Percentiles rank a stretch among this genome's conserved stretches.
These are phyloP conservation scores for Raphanus raphanistrum DNA, from an alignment of 345 rosid species.

Conservation along the genomic window DNA sequence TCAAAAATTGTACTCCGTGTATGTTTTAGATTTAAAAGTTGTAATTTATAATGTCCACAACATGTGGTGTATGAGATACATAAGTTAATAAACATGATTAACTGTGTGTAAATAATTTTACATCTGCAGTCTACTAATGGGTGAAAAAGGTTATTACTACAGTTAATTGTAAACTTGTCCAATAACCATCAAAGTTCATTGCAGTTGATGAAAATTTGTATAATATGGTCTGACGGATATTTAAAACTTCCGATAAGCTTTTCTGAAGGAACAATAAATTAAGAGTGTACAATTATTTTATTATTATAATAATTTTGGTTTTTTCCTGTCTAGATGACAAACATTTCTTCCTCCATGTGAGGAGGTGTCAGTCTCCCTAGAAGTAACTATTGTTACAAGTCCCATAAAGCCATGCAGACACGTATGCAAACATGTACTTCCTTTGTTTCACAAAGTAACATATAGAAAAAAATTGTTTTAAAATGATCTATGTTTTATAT, in stretches of 20 bases:
- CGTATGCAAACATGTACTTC: conserved; percentile 16
- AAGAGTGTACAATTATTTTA: not conserved
- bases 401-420: conserved; percentile 20
- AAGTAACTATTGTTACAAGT: conserved; percentile 21
- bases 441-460: too few relatives aligned
- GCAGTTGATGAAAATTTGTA: conserved; percentile 23
- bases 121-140: not conserved
- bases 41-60: conserved; percentile 6
- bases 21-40: not conserved
- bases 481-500: too few relatives aligned
- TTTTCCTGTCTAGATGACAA: conserved; percentile 29
- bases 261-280: conserved; percentile 17
- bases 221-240: conserved; percentile 20
- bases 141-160: not conserved
- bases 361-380: conserved; percentile 36
- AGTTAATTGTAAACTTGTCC: not conserved
- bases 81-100: not conserved
- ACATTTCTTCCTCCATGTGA: conserved; percentile 43
- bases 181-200: conserved; percentile 20
- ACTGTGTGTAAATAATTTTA: not conserved
- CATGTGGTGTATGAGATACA: conserved; percentile 1
- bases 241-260: conserved; percentile 28
- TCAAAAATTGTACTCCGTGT: not conserved
- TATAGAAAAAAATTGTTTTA: too few relatives aligned
- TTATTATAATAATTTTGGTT: not conserved